Base-by-base conservation (phyloP, 116 monocot genomes). In the Posidonia oceanica region DNA sequence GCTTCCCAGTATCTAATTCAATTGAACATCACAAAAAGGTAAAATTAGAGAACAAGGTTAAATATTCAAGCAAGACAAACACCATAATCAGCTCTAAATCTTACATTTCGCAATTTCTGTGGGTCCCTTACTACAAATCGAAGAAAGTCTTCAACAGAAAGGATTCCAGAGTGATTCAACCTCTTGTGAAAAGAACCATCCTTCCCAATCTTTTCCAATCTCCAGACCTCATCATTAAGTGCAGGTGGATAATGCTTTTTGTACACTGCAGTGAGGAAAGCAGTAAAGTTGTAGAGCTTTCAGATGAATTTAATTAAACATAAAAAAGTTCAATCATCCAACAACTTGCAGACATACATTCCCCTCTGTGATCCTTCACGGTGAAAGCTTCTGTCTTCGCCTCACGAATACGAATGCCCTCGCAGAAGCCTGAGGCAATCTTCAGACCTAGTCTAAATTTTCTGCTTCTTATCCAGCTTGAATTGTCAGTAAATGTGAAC, bases 201-300 rank as follows among this genome's bases (percentile, higher is more conserved):
- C 79, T 94, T 94, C n/a, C 94, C 94, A 69, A 94, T 94, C 80
- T 94, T 94, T 73, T 89, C 94, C 76, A 94, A 80, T 79, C 94
- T 89, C 94, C 90, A 94, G 4, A 94, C 94, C 15, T 94, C 89
- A 72, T 94, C 89, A 58, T 78, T 85, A 67, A 89, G 70, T 42
- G 83, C 75, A 74, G 94, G 94, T 42, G 94, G 94, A 70, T 94
- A 89, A 72, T 94, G 94, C 74, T 94, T 94, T 80, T 89, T 94
- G 80, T 94, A 94, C 60, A 94, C 94, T 94, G 75, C 12, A 70
- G 42, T 6, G 58, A 57, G 23, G 15, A 14, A 14, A 3, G 42
- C 41, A 55, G 44, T 3, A 59, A 66, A n/a, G 59, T 14, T 66
- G 68, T 56, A 14, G 23, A 69, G 22, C 23, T 48, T 48, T 48